phyloP scores from a whole-genome alignment of 1,284 basidiomycete genomes.

The Ganoderma resinaceum region DNA sequence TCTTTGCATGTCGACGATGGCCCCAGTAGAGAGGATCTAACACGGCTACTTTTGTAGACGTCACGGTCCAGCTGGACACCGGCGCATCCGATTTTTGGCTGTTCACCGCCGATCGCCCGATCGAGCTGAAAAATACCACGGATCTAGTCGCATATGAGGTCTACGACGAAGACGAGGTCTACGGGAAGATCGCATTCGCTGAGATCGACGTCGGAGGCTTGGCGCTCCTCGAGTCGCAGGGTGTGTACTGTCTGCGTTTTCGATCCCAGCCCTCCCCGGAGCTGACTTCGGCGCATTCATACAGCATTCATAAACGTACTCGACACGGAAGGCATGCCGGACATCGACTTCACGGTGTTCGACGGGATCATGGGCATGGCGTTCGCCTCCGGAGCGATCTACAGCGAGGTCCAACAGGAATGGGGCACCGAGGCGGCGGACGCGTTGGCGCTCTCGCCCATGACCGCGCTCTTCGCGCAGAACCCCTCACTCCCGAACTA shows the following conservation, averaged over 20 bases:
- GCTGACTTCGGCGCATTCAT: background rate
- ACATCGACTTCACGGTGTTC: background rate
- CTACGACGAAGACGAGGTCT: conserved; percentile 33
- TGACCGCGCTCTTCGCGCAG: conserved; percentile 40
- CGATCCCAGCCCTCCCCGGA: background rate
- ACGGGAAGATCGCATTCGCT: conserved; percentile 36
- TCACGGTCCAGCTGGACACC: conserved; percentile 22
- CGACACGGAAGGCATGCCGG: conserved; percentile 7
- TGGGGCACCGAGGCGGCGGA: conserved; percentile 38
- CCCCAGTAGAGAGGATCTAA: background rate
- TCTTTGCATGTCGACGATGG: background rate
- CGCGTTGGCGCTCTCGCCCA: conserved; percentile 18
- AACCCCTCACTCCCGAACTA: conserved; percentile 36
- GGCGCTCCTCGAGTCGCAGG: conserved; percentile 38
- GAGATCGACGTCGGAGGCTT: conserved; percentile 39
- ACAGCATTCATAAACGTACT: conserved; percentile 41
- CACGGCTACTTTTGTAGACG: conserved; percentile 5
- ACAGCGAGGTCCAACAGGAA: conserved; percentile 55
- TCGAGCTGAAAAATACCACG: conserved; percentile 32
- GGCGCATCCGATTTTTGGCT: conserved; percentile 20
- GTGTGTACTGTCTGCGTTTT: conserved; percentile 19
- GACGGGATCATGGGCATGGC: conserved; percentile 27
- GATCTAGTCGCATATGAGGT: conserved; percentile 27
- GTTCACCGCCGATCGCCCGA: conserved; percentile 1
- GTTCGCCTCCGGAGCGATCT: conserved; percentile 22